These are phyloP conservation scores for Geosmithia morbida DNA, from an alignment of 2,329 filamentous ascomycete genomes.

Conservation along the genomic window DNA sequence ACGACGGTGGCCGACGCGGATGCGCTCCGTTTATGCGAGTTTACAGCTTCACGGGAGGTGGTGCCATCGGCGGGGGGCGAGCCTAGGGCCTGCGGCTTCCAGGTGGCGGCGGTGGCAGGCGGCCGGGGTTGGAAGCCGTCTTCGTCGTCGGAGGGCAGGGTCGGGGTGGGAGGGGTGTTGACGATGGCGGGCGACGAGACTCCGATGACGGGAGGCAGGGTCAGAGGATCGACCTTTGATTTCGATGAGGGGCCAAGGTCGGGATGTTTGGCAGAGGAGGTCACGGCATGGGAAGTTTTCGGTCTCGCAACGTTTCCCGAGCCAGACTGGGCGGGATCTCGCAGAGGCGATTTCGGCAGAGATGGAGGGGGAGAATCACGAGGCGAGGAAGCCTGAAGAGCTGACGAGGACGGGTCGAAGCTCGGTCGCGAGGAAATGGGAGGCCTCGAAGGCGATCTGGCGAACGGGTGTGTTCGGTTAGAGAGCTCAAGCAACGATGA, in stretches of 20 bases:
- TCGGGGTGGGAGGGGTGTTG: conserved; percentile 53
- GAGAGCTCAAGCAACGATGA: neutral
- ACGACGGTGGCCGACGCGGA: conserved; percentile 19
- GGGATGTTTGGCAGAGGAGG: neutral
- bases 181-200: conserved; percentile 39
- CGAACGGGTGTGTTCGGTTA: neutral
- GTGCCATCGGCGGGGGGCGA: conserved; percentile 33
- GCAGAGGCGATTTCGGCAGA: neutral
- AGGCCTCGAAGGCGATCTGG: neutral
- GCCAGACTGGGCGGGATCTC: neutral
- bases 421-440: neutral
- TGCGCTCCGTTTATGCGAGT: conserved; percentile 34
- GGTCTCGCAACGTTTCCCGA: neutral
- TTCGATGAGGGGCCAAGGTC: neutral
- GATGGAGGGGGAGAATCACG: neutral
- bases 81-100: conserved; percentile 5
- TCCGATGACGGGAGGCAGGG: conserved; percentile 28
- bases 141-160: conserved; percentile 17
- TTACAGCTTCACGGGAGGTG: conserved; percentile 56
- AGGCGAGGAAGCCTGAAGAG: neutral
- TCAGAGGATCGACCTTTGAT: conserved; percentile 17
- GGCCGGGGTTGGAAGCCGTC: conserved; percentile 5
- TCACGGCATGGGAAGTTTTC: neutral
- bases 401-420: neutral
- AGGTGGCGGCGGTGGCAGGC: conserved; percentile 6